These are phyloP conservation scores for Geotrichum klebahnii DNA, from an alignment of 1,139 yeast species.

Conservation along the genomic window DNA sequence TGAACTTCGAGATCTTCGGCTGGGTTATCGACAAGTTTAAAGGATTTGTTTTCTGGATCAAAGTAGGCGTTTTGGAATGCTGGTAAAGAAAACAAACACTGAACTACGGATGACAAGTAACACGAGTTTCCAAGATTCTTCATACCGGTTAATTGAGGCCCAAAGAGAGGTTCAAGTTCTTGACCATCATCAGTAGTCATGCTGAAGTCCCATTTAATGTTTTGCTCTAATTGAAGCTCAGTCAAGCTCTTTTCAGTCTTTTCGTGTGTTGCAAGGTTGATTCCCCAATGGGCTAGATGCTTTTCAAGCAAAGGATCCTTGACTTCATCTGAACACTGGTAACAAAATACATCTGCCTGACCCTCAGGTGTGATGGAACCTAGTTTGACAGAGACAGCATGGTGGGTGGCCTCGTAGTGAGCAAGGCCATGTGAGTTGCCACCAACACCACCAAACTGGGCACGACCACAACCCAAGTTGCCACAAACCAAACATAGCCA, in stretches of 20 bases:
- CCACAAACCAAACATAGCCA: constrained; percentile 96
- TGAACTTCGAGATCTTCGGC: constrained; percentile 64
- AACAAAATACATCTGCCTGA: constrained; percentile 78
- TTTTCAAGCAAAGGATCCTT: constrained; percentile 58
- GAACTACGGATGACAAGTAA: constrained; percentile 77
- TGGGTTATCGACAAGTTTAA: constrained; percentile 46
- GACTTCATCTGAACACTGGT: constrained; percentile 82
- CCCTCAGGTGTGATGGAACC: constrained; percentile 76
- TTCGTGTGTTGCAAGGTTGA: constrained; percentile 56
- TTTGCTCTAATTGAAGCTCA: constrained; percentile 88
- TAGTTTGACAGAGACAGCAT: constrained; percentile 80
- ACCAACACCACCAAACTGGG: constrained; percentile 85
- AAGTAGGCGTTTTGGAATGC: constrained; percentile 37
- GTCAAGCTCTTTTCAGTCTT: constrained; percentile 80
- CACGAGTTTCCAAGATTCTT: constrained; percentile 91
- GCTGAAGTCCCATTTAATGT: constrained; percentile 86
- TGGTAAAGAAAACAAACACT: constrained; percentile 55
- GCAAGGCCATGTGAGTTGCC: constrained; percentile 87
- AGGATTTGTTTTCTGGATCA: constrained; percentile 10
- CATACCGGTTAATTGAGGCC: constrained; percentile 71
- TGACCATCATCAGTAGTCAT: constrained; percentile 72
- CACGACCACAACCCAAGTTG: constrained; percentile 83
- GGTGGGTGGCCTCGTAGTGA: constrained; percentile 58
- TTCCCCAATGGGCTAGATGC: constrained; percentile 59
- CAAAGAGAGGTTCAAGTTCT: constrained; percentile 59